phyloP scores from a whole-genome alignment of 2,329 filamentous ascomycete genomes.

The Xylaria sp. region DNA sequence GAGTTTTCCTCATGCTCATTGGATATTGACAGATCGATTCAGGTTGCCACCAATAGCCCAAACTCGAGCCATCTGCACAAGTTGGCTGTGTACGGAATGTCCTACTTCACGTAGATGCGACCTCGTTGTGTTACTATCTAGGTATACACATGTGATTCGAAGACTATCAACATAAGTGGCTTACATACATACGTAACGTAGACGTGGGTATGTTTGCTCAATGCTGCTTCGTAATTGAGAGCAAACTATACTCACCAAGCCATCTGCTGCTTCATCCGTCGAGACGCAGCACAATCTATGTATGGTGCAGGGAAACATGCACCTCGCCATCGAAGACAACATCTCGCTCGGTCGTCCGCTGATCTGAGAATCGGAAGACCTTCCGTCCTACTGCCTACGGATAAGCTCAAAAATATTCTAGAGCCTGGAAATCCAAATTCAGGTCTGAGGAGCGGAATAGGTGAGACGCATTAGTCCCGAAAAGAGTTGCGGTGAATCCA shows the following conservation, averaged over 20 bases:
- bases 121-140: too few species aligned
- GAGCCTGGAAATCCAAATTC: neutral
- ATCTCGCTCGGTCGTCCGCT: neutral
- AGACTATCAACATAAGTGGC: too few species aligned
- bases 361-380: neutral
- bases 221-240: neutral
- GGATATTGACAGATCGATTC: too few species aligned
- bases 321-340: neutral
- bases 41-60: too few species aligned
- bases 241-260: neutral
- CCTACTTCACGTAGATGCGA: too few species aligned
- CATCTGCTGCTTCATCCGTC: neutral
- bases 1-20: too few species aligned
- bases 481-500: constrained; percentile 14
- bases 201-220: neutral
- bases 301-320: neutral
- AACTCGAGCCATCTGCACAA: too few species aligned
- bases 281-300: neutral
- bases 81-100: too few species aligned
- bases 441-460: neutral
- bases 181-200: neutral
- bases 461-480: neutral
- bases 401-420: neutral
- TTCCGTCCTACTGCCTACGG: neutral
- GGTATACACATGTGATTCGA: neutral